Evolutionary conservation across 495 filamentous ascomycete genomes (phyloP).

Genomic region (Penicillium robsamsonii): DNA sequence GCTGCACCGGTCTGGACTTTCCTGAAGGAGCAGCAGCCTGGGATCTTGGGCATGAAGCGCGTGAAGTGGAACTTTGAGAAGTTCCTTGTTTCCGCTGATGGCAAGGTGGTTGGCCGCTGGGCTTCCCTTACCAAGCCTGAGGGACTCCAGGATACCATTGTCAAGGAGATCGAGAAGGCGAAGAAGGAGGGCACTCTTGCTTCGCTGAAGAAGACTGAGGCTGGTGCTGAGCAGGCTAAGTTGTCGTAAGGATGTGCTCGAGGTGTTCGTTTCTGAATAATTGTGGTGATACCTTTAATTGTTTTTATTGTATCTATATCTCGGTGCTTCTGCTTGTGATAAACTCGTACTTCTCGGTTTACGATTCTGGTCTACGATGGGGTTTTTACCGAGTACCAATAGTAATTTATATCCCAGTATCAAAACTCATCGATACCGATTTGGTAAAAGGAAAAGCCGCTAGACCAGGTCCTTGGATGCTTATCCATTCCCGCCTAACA

Average conservation of each 20-base stretch:
- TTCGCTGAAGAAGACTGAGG: constrained; percentile 23
- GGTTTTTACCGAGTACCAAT: not conserved
- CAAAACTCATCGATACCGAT: not conserved
- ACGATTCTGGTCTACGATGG: not conserved
- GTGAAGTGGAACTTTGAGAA: constrained; percentile 99
- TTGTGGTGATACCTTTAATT: constrained; percentile 15
- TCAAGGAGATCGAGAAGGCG: constrained; percentile 66
- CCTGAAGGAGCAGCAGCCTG: constrained; percentile 83
- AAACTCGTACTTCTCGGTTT: not conserved
- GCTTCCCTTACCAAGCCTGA: constrained; percentile 85
- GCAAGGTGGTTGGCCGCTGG: constrained; percentile 78
- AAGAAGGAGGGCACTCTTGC: constrained; percentile 34
- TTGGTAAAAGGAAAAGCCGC: not conserved
- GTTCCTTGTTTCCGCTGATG: constrained; percentile 85
- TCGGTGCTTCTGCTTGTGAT: constrained; percentile 1
- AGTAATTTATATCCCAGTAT: not conserved
- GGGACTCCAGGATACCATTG: constrained; percentile 66
- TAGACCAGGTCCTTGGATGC: not conserved
- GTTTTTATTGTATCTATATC: constrained; percentile 13
- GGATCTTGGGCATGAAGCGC: constrained; percentile 78
- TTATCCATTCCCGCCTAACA: not conserved
- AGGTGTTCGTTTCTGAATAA: not conserved
- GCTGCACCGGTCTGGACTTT: constrained; percentile 82
- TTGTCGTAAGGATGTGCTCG: constrained; percentile 14
- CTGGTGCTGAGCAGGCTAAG: constrained; percentile 20